Percentiles rank a stretch among this genome's conserved stretches.
Conservation (phyloP, 2,329 filamentous ascomycete species). For the Penicillium sp. region DNA sequence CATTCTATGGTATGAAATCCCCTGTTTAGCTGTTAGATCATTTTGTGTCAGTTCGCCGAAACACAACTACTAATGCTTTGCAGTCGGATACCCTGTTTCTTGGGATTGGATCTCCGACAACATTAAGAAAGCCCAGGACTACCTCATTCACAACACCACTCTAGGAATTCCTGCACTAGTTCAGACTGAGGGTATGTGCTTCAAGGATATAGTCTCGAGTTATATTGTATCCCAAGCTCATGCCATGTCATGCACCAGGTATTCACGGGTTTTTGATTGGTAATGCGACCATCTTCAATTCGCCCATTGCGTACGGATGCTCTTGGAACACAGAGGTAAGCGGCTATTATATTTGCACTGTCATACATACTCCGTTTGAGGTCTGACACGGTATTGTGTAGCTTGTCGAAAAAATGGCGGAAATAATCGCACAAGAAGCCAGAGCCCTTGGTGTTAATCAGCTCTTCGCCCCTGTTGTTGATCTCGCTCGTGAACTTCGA, state of each 20-base stretch:
- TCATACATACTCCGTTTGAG: background rate
- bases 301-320: slow-evolving; percentile 68
- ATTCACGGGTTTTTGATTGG: slow-evolving; percentile 70
- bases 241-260: slow-evolving; percentile 12
- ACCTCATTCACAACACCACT: slow-evolving; percentile 63
- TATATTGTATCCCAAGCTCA: background rate
- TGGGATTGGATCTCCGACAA: slow-evolving; percentile 63
- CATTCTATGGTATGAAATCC: slow-evolving; percentile 54
- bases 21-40: no score
- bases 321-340: slow-evolving; percentile 62
- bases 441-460: slow-evolving; percentile 68
- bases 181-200: slow-evolving; percentile 61
- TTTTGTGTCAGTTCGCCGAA: background rate
- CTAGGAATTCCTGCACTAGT: slow-evolving; percentile 70
- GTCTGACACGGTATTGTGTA: slow-evolving; percentile 7
- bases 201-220: background rate
- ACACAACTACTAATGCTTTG: slow-evolving; percentile 1
- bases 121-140: slow-evolving; percentile 65
- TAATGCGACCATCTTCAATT: slow-evolving; percentile 77
- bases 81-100: slow-evolving; percentile 63
- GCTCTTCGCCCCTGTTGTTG: slow-evolving; percentile 67
- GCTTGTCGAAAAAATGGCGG: slow-evolving; percentile 64
- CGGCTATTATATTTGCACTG: background rate
- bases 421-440: slow-evolving; percentile 63
- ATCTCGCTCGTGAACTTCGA: slow-evolving; percentile 67